Evolutionary conservation across 1,139 yeast genomes (phyloP), one percentile per base, ranked within the genome.

Genomic region (Insectozyma bohioensis): DNA sequence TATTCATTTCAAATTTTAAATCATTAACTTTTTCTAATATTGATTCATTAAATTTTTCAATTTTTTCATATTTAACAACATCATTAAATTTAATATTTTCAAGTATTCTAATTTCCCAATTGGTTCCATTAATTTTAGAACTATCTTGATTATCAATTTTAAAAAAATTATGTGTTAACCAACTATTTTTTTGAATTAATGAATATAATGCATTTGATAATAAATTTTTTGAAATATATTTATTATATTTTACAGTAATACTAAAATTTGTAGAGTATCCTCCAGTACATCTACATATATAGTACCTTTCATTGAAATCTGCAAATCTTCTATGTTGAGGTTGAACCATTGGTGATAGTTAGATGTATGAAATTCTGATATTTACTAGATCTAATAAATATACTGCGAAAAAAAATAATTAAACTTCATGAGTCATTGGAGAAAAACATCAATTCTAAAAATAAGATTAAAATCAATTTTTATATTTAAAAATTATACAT

Each of bases 181-280:
- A 45, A 9, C 62, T 52, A 35, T 54, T 46, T 12, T 49, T 45
- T 8, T 37, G 24, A 3, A 64, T 37, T 19, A 64, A 29, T 3
- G 38, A 24, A 10, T 45, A 35, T 23, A 66, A 43, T 0, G 61
- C 67, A 35, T 48, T 43, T 0, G 68, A 55, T 5, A 66, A 40
- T 9, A 45, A 32, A 2, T 26, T 43, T 14, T 35, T 39, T 11
- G 47, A 39, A 4, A 63, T 32, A 1, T 24, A 36, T 4, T 40
- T 36, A 32, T 42, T 54, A 36, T 59, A 61, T 19, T 46, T 44
- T 3, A 51, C 65, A 4, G 54, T 43, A 12, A 63, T 41, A 33
- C 51, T 56, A 40, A 58, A 60, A 36, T 63, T 63, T 6, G 60
- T 40, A 31, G 59, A 64, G 30, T 41, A 42, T 1, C 37, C 36